Evolutionary conservation across 1,139 yeast genomes (phyloP).

Genomic region (Suhomyces terraborum): DNA sequence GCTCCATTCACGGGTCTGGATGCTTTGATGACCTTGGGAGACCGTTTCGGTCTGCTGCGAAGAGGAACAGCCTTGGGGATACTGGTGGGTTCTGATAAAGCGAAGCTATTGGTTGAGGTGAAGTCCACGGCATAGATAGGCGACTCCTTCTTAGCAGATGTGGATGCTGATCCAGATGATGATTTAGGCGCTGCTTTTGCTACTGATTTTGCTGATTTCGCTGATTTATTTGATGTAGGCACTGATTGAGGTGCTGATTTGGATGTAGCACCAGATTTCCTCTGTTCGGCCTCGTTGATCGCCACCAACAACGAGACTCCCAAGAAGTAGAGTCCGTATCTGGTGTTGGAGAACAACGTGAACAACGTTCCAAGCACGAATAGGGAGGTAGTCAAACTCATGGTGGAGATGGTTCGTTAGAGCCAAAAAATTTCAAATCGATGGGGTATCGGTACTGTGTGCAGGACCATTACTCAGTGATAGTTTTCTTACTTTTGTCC

Average conservation of each 20-base stretch:
- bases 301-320: neutral
- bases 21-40: conserved; percentile 46
- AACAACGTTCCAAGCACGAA: conserved; percentile 8
- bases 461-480: conserved; percentile 9
- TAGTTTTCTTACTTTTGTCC: no score
- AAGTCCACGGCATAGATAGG: conserved; percentile 50
- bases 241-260: no score
- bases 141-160: conserved; percentile 20
- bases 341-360: neutral
- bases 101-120: conserved; percentile 39
- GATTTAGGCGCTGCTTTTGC: no score
- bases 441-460: conserved; percentile 5
- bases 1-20: conserved; percentile 25
- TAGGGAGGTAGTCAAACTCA: conserved; percentile 7
- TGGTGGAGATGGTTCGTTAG: neutral
- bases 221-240: no score
- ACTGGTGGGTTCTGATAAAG: conserved; percentile 26
- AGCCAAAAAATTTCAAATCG: conserved; percentile 8
- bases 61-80: conserved; percentile 24
- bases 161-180: no score
- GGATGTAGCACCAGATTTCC: neutral
- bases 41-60: conserved; percentile 28
- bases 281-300: neutral
- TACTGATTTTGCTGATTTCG: no score
- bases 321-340: neutral